These are phyloP conservation scores for Arthrinium phaeospermum DNA, from an alignment of 2,329 filamentous ascomycete genomes.

Conservation along the genomic window DNA sequence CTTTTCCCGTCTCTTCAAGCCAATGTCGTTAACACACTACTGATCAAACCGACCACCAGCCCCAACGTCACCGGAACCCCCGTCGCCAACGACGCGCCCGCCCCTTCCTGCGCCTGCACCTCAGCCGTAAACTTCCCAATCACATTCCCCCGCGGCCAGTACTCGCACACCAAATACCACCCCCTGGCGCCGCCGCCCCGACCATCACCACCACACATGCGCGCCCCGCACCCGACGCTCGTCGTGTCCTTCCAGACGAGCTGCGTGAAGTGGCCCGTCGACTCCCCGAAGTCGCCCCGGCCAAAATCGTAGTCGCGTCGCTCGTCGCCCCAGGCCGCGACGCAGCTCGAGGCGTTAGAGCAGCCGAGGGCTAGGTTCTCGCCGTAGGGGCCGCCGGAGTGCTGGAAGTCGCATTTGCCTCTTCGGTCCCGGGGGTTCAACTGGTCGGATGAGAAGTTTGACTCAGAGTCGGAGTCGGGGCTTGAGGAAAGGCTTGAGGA, in stretches of 20 bases:
- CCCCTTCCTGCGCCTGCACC: conserved; percentile 43
- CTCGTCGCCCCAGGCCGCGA: conserved; percentile 73
- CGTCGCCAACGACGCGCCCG: neutral
- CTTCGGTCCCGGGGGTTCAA: neutral
- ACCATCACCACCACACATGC: conserved; percentile 44
- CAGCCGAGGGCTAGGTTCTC: conserved; percentile 78
- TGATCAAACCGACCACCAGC: neutral
- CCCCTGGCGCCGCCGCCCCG: conserved; percentile 40
- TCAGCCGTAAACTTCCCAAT: conserved; percentile 55
- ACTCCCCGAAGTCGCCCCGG: conserved; percentile 59
- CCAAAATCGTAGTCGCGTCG: conserved; percentile 63
- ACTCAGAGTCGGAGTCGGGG: neutral
- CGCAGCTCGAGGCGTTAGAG: conserved; percentile 58
- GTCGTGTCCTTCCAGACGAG: conserved; percentile 72
- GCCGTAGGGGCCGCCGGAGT: conserved; percentile 69
- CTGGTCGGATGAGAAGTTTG: neutral
- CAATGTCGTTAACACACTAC: neutral
- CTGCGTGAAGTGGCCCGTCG: conserved; percentile 75
- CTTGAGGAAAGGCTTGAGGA: no score
- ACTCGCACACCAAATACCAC: conserved; percentile 75
- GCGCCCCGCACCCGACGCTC: conserved; percentile 60
- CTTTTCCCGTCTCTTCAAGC: neutral
- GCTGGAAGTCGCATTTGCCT: conserved; percentile 53
- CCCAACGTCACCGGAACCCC: neutral
- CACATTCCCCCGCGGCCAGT: conserved; percentile 71